A percentile compares a stretch with the other conserved stretches of the same genome.
phyloP scores from a whole-genome alignment of 306 rosid species.

The Pterocarpus macrocarpus region DNA sequence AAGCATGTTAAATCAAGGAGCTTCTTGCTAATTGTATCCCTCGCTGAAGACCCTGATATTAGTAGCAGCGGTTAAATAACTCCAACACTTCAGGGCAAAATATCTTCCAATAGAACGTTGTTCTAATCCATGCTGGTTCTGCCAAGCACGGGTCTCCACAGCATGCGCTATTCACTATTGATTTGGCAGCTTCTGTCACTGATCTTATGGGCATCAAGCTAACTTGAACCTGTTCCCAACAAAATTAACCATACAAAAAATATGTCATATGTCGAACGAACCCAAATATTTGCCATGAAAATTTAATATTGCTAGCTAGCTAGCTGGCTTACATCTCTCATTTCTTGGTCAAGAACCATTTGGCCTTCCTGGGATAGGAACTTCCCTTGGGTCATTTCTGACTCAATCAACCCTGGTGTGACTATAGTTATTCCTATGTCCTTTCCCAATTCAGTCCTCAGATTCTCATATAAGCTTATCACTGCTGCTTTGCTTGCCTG shows the following conservation, averaged over 20 bases:
- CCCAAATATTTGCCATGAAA: not conserved
- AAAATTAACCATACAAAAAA: not conserved
- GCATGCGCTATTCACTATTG: slow-evolving; percentile 61
- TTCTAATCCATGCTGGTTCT: slow-evolving; percentile 61
- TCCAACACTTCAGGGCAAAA: slow-evolving; percentile 63
- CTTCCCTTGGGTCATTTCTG: slow-evolving; percentile 75
- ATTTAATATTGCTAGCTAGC: not conserved
- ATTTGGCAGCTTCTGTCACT: slow-evolving; percentile 55
- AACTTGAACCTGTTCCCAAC: slow-evolving; percentile 46
- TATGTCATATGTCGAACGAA: not conserved
- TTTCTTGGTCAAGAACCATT: slow-evolving; percentile 59
- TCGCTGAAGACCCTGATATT: slow-evolving; percentile 48
- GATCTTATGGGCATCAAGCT: slow-evolving; percentile 60
- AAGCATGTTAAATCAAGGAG: slow-evolving; percentile 53
- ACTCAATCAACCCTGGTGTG: slow-evolving; percentile 66
- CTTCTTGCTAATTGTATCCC: slow-evolving; percentile 63
- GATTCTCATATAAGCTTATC: slow-evolving; percentile 66
- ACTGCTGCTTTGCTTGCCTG: slow-evolving; percentile 82
- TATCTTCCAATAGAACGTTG: slow-evolving; percentile 54
- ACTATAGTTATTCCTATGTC: slow-evolving; percentile 73
- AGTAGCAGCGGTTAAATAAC: slow-evolving; percentile 45
- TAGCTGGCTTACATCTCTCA: slow-evolving; percentile 61
- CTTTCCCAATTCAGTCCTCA: slow-evolving; percentile 66
- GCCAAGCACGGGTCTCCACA: slow-evolving; percentile 64
- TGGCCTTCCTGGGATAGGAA: slow-evolving; percentile 60